Base-by-base conservation (phyloP, 495 filamentous ascomycete genomes). In the Aspergillus funiculosus region DNA sequence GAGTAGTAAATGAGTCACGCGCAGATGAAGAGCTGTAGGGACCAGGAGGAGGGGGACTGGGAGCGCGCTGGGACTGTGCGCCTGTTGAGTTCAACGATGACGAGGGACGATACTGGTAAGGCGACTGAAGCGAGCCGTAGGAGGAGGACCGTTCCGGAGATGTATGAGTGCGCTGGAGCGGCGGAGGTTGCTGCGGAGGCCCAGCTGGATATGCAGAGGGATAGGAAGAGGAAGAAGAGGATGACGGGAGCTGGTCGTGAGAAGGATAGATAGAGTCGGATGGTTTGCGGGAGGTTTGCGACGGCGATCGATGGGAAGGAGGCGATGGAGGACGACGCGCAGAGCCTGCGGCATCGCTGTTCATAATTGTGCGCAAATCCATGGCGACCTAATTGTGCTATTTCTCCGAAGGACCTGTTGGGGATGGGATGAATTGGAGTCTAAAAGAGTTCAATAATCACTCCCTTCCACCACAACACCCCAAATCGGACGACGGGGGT, bases 321-420 rank as follows among this genome's bases (percentile, higher is more conserved):
- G 48, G 48, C 1, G 60, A 43, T 18, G 63, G 54, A 28, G 59
- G 56, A 21, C 46, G 48, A 43, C 56, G 56, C 44, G 61, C 55
- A 57, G 61, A 58, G 52, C 59, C 61, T 38, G 62, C 59, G 42
- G 67, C 66, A 51, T 77, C 72, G 46, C 43, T 67, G 44, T 76
- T 75, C 59, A 77, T 74, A 55, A 77, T 73, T 26, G 67, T 71
- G 61, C 71, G 68, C 66, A 77, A 67, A 62, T 77, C 73, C 74
- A 77, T 77, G 56, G 56, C 52, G 63, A 55, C 50, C 37, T 19
- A 27, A 20, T 6, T 47, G 21, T 35, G n/a, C 22, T 39, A n/a
- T 32, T 20, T 34, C 21, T 35, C 21, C 28, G 45, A 34, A 6
- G 15, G 24, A 22, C n/a, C n/a, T n/a, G n/a, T 30, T 24, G 28